A percentile compares a stretch with the other conserved stretches of the same genome.
These are phyloP conservation scores for Fusarium denticulatum DNA, from an alignment of 2,329 filamentous ascomycete genomes.

Conservation along the genomic window DNA sequence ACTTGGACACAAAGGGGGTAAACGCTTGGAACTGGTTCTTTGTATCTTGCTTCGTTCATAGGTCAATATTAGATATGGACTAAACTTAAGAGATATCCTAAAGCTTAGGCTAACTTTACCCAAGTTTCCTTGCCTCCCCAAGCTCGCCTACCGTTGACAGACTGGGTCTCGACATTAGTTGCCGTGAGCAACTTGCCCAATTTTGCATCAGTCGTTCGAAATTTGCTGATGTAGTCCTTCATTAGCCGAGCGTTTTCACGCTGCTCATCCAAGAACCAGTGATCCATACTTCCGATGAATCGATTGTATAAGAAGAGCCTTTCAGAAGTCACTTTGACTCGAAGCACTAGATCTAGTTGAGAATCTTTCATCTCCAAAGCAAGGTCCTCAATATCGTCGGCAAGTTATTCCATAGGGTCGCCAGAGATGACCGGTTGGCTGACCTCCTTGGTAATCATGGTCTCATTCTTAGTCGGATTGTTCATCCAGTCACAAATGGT, in stretches of 20 bases:
- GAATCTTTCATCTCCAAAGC: too few species aligned
- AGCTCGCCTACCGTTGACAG: not conserved
- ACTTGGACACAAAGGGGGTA: not conserved
- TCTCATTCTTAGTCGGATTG: accelerated
- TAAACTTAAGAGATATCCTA: not conserved
- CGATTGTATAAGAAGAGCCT: not conserved
- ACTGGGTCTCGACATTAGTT: not conserved
- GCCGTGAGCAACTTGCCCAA: too few species aligned
- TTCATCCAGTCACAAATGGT: not conserved
- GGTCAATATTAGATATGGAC: not conserved
- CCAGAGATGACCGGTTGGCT: not conserved
- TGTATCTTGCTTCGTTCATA: not conserved
- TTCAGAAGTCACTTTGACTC: not conserved
- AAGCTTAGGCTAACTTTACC: not conserved
- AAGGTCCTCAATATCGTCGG: not conserved
- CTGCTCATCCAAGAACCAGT: not conserved
- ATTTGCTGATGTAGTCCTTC: not conserved
- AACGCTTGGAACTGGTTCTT: not conserved
- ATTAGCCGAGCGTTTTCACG: not conserved
- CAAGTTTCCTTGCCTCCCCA: not conserved
- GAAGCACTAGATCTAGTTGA: not conserved
- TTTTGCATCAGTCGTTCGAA: not conserved
- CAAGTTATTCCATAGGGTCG: not conserved
- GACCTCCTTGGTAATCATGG: not conserved
- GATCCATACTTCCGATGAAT: not conserved